Evolutionary conservation across 768 basidiomycete genomes (phyloP), one percentile per base, ranked within the genome.

Genomic region (Phlebiopsis flavidoalba): DNA sequence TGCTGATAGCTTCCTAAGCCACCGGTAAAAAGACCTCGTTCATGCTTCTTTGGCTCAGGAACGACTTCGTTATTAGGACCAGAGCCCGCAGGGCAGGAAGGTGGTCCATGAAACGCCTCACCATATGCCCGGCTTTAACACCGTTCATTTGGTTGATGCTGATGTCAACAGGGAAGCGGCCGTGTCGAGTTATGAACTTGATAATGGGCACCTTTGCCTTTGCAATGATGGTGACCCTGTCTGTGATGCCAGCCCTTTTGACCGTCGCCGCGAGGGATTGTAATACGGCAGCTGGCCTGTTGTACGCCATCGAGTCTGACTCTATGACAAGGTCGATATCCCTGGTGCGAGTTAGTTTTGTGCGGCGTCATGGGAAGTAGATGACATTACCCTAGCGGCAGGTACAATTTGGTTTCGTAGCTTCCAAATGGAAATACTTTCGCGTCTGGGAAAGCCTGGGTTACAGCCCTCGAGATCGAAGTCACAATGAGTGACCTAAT

Each of bases 1-100:
- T 93, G 65, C 89, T 87, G 71, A n/a, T 98, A 98, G 69, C 91
- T 93, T 21, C 96, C 95, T 37, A 99, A 73, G 1, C 97, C 97
- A 8, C 97, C 96, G 0, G 89, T 91, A 72, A 88, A 72, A 88
- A 98, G n/a, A 98, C 96, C 73, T 98, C 97, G 72, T 99, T 98
- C 93, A 98, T 91, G 31, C 84, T 84, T 45, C 95, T 80, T 70
- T 97, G 93, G 64, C 80, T 83, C 57, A 98, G 79, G 73, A 97
- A 98, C 2, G 89, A 83, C 74, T 98, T 99, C 64, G 91, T 88
- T 62, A 96, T 85, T 70, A 98, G 75, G 40, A 98, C 86, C 43
- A 99, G 84, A 59, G 83, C 84, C 36, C 89, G 84, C n/a, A 95
- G 75, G 0, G 92, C 93, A 21, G 89, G 83, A 53, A 94, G 79